Evolutionary conservation across 2,329 filamentous ascomycete species (phyloP).

Genomic region (Fusarium tupiense): DNA sequence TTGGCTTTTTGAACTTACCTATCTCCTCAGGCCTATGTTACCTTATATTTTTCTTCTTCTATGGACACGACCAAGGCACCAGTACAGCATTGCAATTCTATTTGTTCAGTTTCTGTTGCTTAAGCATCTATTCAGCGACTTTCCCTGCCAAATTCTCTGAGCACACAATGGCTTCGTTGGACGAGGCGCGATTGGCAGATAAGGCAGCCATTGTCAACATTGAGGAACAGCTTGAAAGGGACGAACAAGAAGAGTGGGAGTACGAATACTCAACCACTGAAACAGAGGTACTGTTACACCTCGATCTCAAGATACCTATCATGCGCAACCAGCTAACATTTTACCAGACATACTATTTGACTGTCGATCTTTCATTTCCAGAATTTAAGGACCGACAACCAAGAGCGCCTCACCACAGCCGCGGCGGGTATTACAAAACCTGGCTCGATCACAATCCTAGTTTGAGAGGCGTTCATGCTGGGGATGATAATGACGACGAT

Average conservation of each 20-base stretch:
- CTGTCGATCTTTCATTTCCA: conserved; percentile 69
- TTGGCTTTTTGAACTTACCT: neutral
- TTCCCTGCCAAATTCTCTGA: neutral
- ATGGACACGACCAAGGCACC: neutral
- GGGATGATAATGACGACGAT: conserved; percentile 43
- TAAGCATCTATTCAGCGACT: neutral
- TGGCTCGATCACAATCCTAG: conserved; percentile 49
- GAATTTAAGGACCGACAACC: conserved; percentile 62
- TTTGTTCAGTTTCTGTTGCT: neutral
- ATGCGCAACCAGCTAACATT: conserved; percentile 11
- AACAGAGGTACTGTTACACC: conserved; percentile 59
- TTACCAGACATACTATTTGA: conserved; percentile 68
- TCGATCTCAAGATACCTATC: neutral
- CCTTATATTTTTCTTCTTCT: neutral
- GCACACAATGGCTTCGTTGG: conserved; percentile 22
- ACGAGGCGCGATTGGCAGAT: conserved; percentile 33
- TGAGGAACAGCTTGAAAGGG: conserved; percentile 44
- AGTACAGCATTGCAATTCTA: neutral
- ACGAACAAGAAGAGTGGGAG: conserved; percentile 70
- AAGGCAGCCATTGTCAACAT: conserved; percentile 43
- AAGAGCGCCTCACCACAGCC: conserved; percentile 50
- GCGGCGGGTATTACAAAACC: conserved; percentile 59
- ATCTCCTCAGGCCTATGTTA: neutral
- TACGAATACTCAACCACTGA: conserved; percentile 73
- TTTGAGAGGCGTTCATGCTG: conserved; percentile 17